phyloP scores from a whole-genome alignment of 2,329 filamentous ascomycete genomes.

The Nannizzia gypsea region DNA sequence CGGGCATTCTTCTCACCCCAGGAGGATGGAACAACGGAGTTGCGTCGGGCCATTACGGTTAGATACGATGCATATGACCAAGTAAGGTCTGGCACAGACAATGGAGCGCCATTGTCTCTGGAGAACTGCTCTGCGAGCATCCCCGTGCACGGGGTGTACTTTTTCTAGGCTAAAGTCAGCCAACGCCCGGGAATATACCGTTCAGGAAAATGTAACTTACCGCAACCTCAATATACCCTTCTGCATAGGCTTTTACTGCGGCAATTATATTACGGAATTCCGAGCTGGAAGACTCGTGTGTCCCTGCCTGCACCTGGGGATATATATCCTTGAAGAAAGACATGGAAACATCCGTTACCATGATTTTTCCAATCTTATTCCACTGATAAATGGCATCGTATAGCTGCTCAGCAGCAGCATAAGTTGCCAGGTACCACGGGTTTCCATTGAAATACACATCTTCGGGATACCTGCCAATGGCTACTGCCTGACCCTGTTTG shows the following conservation, averaged over 20 bases:
- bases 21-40: slow-evolving; percentile 22
- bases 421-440: slow-evolving; percentile 66
- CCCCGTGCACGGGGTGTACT: slow-evolving; percentile 48
- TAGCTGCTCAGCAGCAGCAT: slow-evolving; percentile 65
- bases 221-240: slow-evolving; percentile 40
- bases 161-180: slow-evolving; percentile 10
- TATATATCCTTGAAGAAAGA: slow-evolving; percentile 59
- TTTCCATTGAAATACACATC: slow-evolving; percentile 67
- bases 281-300: slow-evolving; percentile 47
- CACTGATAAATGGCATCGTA: slow-evolving; percentile 65
- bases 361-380: slow-evolving; percentile 51
- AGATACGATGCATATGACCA: slow-evolving; percentile 37
- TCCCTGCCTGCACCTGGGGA: slow-evolving; percentile 47
- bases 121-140: slow-evolving; percentile 34
- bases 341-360: slow-evolving; percentile 53
- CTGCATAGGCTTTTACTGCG: slow-evolving; percentile 51
- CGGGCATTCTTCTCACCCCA: slow-evolving; percentile 26
- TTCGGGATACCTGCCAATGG: slow-evolving; percentile 57
- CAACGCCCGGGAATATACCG: not conserved
- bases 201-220: slow-evolving; percentile 14
- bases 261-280: slow-evolving; percentile 36
- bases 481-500: slow-evolving; percentile 46
- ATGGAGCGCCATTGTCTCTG: slow-evolving; percentile 23
- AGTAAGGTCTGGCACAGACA: slow-evolving; percentile 33
- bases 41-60: slow-evolving; percentile 26